Conservation (phyloP, 78 protist species). For the Pirum gemmata region DNA sequence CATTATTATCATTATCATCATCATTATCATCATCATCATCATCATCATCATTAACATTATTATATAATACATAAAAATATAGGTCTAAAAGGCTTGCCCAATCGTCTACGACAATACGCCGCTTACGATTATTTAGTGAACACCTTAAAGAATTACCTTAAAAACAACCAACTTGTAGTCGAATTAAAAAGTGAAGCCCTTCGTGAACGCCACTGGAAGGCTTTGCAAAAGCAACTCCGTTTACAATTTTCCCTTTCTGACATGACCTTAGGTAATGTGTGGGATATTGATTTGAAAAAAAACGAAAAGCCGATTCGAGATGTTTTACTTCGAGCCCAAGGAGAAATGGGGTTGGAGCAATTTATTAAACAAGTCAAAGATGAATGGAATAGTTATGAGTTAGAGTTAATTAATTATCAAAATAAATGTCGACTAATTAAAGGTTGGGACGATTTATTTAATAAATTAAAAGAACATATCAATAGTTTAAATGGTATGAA, state of each 20-base stretch:
- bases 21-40: constrained; percentile 89
- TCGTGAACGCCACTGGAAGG: constrained; percentile 83
- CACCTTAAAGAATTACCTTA: constrained; percentile 53
- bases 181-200: constrained; percentile 73
- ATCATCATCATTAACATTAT: no score
- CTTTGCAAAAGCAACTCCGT: constrained; percentile 52
- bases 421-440: constrained; percentile 59
- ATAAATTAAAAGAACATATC: constrained; percentile 66
- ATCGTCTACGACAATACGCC: constrained; percentile 67
- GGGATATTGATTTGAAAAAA: constrained; percentile 63
- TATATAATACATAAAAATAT: no score
- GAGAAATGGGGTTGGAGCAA: constrained; percentile 91
- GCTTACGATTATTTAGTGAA: constrained; percentile 63
- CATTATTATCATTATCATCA: no score
- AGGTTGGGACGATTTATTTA: constrained; percentile 93
- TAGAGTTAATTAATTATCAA: constrained; percentile 79
- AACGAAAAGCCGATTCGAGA: constrained; percentile 73
- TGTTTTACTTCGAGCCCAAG: constrained; percentile 77
- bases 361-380: constrained; percentile 74
- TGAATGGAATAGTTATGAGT: constrained; percentile 69
- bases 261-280: constrained; percentile 76
- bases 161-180: constrained; percentile 54
- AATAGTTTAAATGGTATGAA: constrained; percentile 73
- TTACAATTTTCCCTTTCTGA: constrained; percentile 58
- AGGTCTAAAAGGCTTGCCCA: constrained; percentile 73